Evolutionary conservation across 495 filamentous ascomycete genomes (phyloP).

Genomic region (Neurospora sp.): DNA sequence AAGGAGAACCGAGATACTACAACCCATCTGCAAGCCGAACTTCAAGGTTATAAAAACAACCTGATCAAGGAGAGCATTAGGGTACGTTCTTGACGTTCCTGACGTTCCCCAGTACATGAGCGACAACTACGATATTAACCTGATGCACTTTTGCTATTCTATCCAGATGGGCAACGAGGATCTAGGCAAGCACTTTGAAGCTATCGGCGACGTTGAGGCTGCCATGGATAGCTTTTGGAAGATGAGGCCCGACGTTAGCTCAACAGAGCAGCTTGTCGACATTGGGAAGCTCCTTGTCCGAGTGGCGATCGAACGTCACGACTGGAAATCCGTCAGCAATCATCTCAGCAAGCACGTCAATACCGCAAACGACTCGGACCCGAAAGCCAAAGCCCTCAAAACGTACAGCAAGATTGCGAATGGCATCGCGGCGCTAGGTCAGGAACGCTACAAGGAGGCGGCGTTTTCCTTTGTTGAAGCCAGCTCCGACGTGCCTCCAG

Average conservation of each 20-base stretch:
- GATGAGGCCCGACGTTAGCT: constrained; percentile 39
- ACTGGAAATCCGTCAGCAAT: constrained; percentile 46
- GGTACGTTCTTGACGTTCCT: constrained; percentile 37
- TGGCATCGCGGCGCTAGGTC: constrained; percentile 62
- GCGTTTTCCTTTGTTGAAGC: constrained; percentile 60
- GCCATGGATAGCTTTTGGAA: constrained; percentile 32
- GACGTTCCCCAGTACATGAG: neutral
- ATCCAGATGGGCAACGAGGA: constrained; percentile 39
- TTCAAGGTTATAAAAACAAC: constrained; percentile 95
- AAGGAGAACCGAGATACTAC: constrained; percentile 56
- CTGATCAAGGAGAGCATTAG: constrained; percentile 95
- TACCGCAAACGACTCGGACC: constrained; percentile 34
- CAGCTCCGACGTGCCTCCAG: constrained; percentile 37
- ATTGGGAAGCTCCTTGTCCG: constrained; percentile 33
- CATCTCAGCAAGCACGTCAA: constrained; percentile 54
- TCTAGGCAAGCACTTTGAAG: constrained; percentile 35
- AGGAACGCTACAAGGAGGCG: constrained; percentile 57
- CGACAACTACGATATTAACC: neutral
- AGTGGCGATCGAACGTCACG: constrained; percentile 32
- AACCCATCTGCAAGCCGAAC: constrained; percentile 64
- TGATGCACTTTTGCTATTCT: neutral
- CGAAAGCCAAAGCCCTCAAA: constrained; percentile 49
- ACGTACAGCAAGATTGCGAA: constrained; percentile 56
- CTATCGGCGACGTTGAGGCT: constrained; percentile 28
- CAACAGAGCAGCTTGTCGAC: constrained; percentile 32